Base-by-base conservation (phyloP, 1,284 basidiomycete genomes). In the Irpex sp. region DNA sequence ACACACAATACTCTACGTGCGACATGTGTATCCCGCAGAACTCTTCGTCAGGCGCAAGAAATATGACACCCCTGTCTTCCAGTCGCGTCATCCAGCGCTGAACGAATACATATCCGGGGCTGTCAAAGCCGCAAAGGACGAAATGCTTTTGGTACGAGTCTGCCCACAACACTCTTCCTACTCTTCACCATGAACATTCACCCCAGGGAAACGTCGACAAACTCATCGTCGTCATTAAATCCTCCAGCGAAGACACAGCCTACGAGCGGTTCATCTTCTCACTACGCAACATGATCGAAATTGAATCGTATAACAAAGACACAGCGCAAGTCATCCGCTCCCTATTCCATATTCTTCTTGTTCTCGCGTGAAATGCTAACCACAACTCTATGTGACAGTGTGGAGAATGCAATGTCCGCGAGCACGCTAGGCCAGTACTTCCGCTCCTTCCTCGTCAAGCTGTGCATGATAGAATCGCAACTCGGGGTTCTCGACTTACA, bases 1-100 rank as follows among this genome's bases (percentile, higher is more conserved):
- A 63, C 95, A 98, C 73, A 91, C 90, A 1, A 93, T 98, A 64
- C 83, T 98, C 1, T 97, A 93, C 71, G 86, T 95, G 26, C 89
- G 96, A 26, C 88, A 90, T 65, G 84, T 98, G 56, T 98, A 98
- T 70, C 96, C 96, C 0, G 80, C 88, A 7, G 92, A 93, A 39
- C 81, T 97, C 11, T 98, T 98, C 73, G 82, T 90, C 26, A 85
- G 94, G 57, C 83, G 93, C 57, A 90, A 91, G 74, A 95, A 94
- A 72, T 97, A 95, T 75, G 88, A 93, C 60, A 90, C 90, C 0
- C 89, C 94, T 0, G 93, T 97, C 19, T 97, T 90, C 72, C 94
- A 97, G 76, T 94, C 93, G 3, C 89, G 94, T 4, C 93, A 96
- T 71, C 94, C 95, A 0, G 85, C 85, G 33, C 79, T 98, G 57